Conservation (phyloP, 768 basidiomycete species). For the Tylopilus intermedius region DNA sequence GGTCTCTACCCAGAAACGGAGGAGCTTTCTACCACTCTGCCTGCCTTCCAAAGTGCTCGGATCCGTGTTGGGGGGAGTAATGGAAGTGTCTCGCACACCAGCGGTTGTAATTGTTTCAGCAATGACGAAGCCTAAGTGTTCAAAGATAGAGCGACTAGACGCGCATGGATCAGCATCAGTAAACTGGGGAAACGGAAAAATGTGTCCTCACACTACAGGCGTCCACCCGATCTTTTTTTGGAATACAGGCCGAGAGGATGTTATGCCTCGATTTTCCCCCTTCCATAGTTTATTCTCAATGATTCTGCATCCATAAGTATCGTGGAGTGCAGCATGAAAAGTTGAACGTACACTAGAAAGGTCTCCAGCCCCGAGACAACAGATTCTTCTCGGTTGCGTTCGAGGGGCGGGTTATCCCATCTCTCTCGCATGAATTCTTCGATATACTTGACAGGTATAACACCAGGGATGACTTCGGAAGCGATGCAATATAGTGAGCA, state of each 20-base stretch:
- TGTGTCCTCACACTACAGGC: slow-evolving; percentile 46
- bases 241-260: slow-evolving; percentile 51
- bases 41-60: slow-evolving; percentile 40
- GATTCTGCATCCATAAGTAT: slow-evolving; percentile 40
- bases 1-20: slow-evolving; percentile 79
- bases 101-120: slow-evolving; percentile 15
- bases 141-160: slow-evolving; percentile 40
- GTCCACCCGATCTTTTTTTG: slow-evolving; percentile 66
- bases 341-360: slow-evolving; percentile 50
- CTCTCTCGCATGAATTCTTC: slow-evolving; percentile 65
- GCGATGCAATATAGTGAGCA: slow-evolving; percentile 72
- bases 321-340: background rate
- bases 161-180: slow-evolving; percentile 7
- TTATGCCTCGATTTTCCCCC: slow-evolving; percentile 56
- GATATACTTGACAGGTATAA: slow-evolving; percentile 57
- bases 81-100: slow-evolving; percentile 37
- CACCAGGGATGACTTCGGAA: slow-evolving; percentile 66
- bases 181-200: slow-evolving; percentile 1
- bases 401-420: slow-evolving; percentile 48
- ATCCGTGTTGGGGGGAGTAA: slow-evolving; percentile 56
- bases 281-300: slow-evolving; percentile 75
- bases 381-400: slow-evolving; percentile 51
- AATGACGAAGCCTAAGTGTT: slow-evolving; percentile 35
- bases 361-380: slow-evolving; percentile 62
- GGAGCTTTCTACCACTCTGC: slow-evolving; percentile 53